Evolutionary conservation across 1,284 basidiomycete genomes (phyloP), one percentile per base, ranked within the genome.

Genomic region (Peniophora sp.): DNA sequence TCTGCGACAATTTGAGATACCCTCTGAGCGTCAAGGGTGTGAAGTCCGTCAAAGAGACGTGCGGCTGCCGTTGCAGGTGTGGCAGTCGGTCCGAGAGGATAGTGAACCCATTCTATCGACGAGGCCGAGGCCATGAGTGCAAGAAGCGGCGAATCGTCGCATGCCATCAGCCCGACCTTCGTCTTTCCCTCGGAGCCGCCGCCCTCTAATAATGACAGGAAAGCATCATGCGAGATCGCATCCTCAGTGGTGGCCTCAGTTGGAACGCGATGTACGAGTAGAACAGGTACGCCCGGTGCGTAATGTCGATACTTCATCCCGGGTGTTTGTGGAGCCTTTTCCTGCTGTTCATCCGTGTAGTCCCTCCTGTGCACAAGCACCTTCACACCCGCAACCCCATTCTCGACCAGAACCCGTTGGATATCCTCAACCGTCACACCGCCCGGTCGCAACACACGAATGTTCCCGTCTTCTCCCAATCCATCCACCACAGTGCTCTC

Each of bases 301-400:
- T 99, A 99, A 70, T 99, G 97, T 48, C 89, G 80, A 66, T 99
- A 99, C 70, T 99, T 99, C 95, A 98, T 97, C n/a, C 97, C 97
- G 0, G 97, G 97, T 0, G 97, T 99, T 1, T 92, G 95, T 1
- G 96, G 96, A 1, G 84, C 79, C 46, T 73, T 72, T 62, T 90
- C 86, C 53, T 88, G 70, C 18, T 65, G 67, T 44, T 77, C 72
- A 58, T 88, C 86, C 32, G 67, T 59, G 60, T 84, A 92, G 64
- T 92, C 88, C 18, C 88, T 78, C 49, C 76, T 72, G 61, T 91
- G 83, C 8, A 92, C 88, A 45, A 91, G 70, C 20, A 92, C 85
- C 22, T 67, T 72, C 14, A 81, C 80, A 6, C 57, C 36, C 1
- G 55, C 60, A 32, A 68, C 68, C 2, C 65, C 61, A 51, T 59